These are phyloP conservation scores for Vitis hybrid DNA, from an alignment of 177 flowering plant species.

Conservation along the genomic window DNA sequence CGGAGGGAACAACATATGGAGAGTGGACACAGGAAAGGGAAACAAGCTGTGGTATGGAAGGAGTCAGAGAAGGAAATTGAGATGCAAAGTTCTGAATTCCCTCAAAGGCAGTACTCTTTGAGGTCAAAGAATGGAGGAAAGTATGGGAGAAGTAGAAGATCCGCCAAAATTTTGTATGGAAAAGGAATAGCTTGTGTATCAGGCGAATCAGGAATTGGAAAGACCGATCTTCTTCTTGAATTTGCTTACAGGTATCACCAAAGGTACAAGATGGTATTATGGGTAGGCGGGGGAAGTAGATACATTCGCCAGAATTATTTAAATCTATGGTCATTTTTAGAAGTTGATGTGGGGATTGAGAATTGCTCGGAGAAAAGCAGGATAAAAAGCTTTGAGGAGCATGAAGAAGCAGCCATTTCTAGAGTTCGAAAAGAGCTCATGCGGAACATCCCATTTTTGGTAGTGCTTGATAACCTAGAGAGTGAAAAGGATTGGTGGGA, in stretches of 20 bases:
- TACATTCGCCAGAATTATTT: constrained; percentile 87
- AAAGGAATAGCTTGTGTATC: constrained; percentile 92
- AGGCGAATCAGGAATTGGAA: constrained; percentile 93
- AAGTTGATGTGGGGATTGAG: constrained; percentile 81
- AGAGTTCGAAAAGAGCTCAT: constrained; percentile 79
- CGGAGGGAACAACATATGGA: constrained; percentile 33
- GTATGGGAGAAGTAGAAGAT: constrained; percentile 50
- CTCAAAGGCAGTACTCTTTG: constrained; percentile 31
- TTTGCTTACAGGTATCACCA: constrained; percentile 84
- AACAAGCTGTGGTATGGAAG: constrained; percentile 86
- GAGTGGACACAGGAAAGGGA: constrained; percentile 56
- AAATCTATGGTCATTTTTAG: constrained; percentile 75
- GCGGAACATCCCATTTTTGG: constrained; percentile 84
- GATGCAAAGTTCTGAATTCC: constrained; percentile 59
- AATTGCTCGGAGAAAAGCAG: constrained; percentile 49
- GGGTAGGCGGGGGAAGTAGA: constrained; percentile 91
- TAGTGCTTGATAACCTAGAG: constrained; percentile 89
- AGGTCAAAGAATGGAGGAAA: constrained; percentile 44
- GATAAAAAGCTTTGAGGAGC: constrained; percentile 80
- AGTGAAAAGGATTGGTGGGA: constrained; percentile 99
- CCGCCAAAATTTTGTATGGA: constrained; percentile 62
- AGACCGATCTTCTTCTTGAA: constrained; percentile 88
- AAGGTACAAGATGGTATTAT: constrained; percentile 88
- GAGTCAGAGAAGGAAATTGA: constrained; percentile 95
- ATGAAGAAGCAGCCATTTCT: constrained; percentile 76